Percentiles rank a stretch among this genome's conserved stretches.
Conservation (phyloP, 1,284 basidiomycete genomes). For the Moniliella sp. region DNA sequence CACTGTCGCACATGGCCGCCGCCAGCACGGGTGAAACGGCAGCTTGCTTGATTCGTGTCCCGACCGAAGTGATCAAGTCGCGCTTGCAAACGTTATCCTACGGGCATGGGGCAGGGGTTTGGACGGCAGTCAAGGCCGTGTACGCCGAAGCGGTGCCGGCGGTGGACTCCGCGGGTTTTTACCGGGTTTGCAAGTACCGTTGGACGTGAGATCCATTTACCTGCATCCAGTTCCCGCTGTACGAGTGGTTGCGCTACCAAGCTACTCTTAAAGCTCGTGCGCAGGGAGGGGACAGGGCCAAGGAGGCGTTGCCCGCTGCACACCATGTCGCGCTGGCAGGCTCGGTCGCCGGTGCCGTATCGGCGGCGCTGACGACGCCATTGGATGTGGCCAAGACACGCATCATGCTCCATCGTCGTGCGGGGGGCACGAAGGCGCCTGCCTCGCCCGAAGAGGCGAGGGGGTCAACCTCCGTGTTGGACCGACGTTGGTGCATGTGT, state of each 20-base stretch:
- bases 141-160: conserved; percentile 45
- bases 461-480: conserved; percentile 16
- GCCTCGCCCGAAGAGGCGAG: background rate
- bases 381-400: conserved; percentile 90
- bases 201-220: conserved; percentile 77
- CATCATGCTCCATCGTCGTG: conserved; percentile 56
- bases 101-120: conserved; percentile 41
- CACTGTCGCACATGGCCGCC: conserved; percentile 34
- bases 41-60: conserved; percentile 75
- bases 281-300: too few relatives aligned
- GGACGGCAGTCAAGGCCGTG: conserved; percentile 37
- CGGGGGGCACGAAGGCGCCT: background rate
- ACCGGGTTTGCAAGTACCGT: conserved; percentile 58
- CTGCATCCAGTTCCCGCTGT: conserved; percentile 86
- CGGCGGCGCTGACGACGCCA: conserved; percentile 75
- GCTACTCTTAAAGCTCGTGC: conserved; percentile 7
- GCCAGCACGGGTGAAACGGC: conserved; percentile 37
- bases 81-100: conserved; percentile 55
- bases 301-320: conserved; percentile 45
- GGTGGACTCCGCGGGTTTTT: conserved; percentile 43
- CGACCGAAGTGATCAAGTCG: conserved; percentile 79
- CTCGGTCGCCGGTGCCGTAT: conserved; percentile 67
- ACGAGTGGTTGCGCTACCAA: conserved; percentile 83
- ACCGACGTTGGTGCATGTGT: conserved; percentile 41
- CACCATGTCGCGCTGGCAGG: conserved; percentile 83